Percentiles rank a stretch among this genome's conserved stretches.
phyloP scores from a whole-genome alignment of 2,329 filamentous ascomycete species.

The Colletotrichum sp. region DNA sequence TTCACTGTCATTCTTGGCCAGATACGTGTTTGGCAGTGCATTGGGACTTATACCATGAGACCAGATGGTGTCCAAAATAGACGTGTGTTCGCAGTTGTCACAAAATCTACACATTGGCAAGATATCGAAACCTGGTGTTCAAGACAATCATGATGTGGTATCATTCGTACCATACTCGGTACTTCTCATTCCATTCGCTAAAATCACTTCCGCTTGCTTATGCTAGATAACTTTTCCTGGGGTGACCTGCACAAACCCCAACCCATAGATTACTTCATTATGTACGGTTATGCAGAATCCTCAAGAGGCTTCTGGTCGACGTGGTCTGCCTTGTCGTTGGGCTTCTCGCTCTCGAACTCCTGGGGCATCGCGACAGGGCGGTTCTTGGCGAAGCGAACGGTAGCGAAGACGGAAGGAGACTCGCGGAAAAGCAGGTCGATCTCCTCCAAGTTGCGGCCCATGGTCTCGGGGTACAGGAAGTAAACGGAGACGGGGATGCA shows the following conservation, averaged over 20 bases:
- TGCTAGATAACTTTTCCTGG: background rate
- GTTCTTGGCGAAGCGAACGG: conserved; percentile 40
- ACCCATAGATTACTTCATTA: background rate
- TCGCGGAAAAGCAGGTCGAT: conserved; percentile 49
- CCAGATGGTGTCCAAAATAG: background rate
- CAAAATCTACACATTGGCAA: background rate
- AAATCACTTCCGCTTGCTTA: conserved; percentile 17
- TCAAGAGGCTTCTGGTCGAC: conserved; percentile 22
- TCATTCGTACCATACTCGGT: background rate
- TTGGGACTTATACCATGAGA: background rate
- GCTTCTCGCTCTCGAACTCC: conserved; percentile 29
- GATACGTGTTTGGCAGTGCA: background rate
- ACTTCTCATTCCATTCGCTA: background rate
- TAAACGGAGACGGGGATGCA: conserved; percentile 49
- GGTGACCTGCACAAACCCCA: background rate
- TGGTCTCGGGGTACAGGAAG: conserved; percentile 54
- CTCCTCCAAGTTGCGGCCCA: conserved; percentile 53
- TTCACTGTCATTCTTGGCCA: background rate
- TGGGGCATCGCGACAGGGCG: conserved; percentile 35
- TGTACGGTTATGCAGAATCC: background rate
- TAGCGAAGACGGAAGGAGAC: conserved; percentile 38
- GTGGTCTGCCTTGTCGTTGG: conserved; percentile 26
- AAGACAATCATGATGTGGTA: background rate
- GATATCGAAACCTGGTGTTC: background rate
- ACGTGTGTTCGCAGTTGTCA: background rate